Evolutionary conservation across 2,329 filamentous ascomycete species (phyloP), one percentile per base, ranked within the genome.

Genomic region (Colletotrichum horii): DNA sequence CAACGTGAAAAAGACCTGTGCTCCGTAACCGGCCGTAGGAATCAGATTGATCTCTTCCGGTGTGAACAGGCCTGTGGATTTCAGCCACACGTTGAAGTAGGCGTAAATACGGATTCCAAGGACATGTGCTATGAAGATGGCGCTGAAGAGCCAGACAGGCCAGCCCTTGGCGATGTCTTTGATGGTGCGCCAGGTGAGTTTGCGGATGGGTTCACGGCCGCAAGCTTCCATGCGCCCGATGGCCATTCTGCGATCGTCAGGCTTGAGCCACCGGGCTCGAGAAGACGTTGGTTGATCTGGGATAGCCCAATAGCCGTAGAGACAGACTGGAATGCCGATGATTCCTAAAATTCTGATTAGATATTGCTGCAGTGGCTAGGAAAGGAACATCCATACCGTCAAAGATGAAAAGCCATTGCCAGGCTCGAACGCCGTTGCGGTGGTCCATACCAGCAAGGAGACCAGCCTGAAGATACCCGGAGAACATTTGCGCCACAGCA

Each of bases 1-100:
- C 1, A 92, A 83, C 0, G 90, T 92, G 9, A 86, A 87, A 6
- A 91, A 83, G 2, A 91, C 78, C 34, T 83, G 82, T 7, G 83
- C 77, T 6, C 78, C 82, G 26, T 82, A 71, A 22, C 70, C 70
- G 16, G 62, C 70, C 8, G 70, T 71, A 3, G 62, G 70, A 26
- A 85, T 66, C 79, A 81, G 43, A 75, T 82, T 71, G 70, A 71
- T 55, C 14, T 71, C 62, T 26, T 71, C 70, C 4, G 62, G 70
- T 6, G 62, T 71, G 34, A 67, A 86, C 28, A 74, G 79, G 16
- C 72, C 72, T 1, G 72, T 86, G 76, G 56, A 83, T 78, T 84
- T 83, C 8, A 84, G 81, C n/a, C 81, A 83, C 2, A 80, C 69
- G 28, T 83, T 74, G 74, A 86, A 83, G 80, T 83, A 87, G 2